A percentile compares a stretch with the other conserved stretches of the same genome.
phyloP scores from a whole-genome alignment of 2,329 filamentous ascomycete species.

The Lasiodiplodia hormozganensis region DNA sequence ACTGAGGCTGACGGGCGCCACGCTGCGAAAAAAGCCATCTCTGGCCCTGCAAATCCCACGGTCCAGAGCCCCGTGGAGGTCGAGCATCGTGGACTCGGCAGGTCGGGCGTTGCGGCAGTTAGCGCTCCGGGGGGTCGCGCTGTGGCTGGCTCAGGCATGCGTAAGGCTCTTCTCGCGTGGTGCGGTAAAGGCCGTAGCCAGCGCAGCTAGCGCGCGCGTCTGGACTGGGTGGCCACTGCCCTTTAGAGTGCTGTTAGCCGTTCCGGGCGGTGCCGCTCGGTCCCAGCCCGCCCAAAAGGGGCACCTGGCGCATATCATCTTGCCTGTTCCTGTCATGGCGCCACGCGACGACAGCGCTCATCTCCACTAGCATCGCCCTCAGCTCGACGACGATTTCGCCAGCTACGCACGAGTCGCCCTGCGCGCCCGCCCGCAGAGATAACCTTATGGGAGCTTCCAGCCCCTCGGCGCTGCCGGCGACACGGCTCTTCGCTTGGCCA shows the following conservation, averaged over 20 bases:
- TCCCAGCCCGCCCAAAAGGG: neutral
- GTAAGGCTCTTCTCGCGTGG: neutral
- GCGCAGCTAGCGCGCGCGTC: neutral
- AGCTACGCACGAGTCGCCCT: neutral
- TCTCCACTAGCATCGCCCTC: slow-evolving; percentile 13
- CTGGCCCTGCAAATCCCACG: neutral
- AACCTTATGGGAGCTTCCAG: slow-evolving; percentile 21
- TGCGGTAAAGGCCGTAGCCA: neutral
- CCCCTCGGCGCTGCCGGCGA: slow-evolving; percentile 16
- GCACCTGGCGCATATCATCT: slow-evolving; percentile 7
- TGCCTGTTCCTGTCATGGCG: slow-evolving; percentile 24
- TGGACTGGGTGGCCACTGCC: neutral
- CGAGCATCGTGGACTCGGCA: neutral
- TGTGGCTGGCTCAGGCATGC: slow-evolving; percentile 38
- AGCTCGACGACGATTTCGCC: neutral
- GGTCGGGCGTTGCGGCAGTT: slow-evolving; percentile 3
- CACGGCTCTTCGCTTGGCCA: neutral
- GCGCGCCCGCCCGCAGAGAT: neutral
- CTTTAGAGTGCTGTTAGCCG: slow-evolving; percentile 10
- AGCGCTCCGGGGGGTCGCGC: slow-evolving; percentile 36
- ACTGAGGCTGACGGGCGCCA: neutral
- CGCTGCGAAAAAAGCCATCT: neutral
- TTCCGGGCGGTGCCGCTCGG: slow-evolving; percentile 12
- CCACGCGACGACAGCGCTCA: neutral
- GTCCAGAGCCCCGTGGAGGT: slow-evolving; percentile 8